Conservation (phyloP, 2,329 filamentous ascomycete species). For the Paecilomyces niveus region DNA sequence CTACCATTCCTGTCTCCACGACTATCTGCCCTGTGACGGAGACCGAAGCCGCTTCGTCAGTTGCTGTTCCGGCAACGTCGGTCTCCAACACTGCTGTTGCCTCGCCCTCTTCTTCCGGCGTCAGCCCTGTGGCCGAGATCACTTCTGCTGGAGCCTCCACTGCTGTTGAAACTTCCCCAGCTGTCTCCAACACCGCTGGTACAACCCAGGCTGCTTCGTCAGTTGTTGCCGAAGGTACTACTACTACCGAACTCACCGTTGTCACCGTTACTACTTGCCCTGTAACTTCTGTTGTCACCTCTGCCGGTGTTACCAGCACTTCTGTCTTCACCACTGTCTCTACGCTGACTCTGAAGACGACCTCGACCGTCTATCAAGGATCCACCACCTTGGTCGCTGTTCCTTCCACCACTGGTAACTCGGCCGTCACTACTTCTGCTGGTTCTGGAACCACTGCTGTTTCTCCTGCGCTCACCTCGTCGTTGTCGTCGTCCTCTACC, state of each 20-base stretch:
- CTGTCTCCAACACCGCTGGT: constrained; percentile 6
- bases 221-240: constrained; percentile 9
- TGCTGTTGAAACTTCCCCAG: constrained; percentile 7
- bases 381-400: constrained; percentile 5
- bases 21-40: constrained; percentile 49
- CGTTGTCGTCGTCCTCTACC: constrained; percentile 11
- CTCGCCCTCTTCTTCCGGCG: constrained; percentile 7
- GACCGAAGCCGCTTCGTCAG: constrained; percentile 19
- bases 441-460: background rate
- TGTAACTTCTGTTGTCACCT: constrained; percentile 27
- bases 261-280: constrained; percentile 24
- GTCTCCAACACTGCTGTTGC: background rate
- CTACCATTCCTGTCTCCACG: constrained; percentile 52
- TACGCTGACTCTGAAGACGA: constrained; percentile 30
- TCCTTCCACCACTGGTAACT: constrained; percentile 3
- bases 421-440: constrained; percentile 10
- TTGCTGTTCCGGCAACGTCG: background rate
- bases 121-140: constrained; percentile 43
- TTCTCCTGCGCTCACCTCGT: background rate
- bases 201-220: constrained; percentile 2
- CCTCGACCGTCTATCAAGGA: constrained; percentile 16
- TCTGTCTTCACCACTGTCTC: constrained; percentile 53
- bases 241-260: constrained; percentile 20
- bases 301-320: constrained; percentile 44
- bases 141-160: constrained; percentile 5